These are phyloP conservation scores for Colletotrichum gloeosporioides DNA, from an alignment of 2,329 filamentous ascomycete genomes.

Conservation along the genomic window DNA sequence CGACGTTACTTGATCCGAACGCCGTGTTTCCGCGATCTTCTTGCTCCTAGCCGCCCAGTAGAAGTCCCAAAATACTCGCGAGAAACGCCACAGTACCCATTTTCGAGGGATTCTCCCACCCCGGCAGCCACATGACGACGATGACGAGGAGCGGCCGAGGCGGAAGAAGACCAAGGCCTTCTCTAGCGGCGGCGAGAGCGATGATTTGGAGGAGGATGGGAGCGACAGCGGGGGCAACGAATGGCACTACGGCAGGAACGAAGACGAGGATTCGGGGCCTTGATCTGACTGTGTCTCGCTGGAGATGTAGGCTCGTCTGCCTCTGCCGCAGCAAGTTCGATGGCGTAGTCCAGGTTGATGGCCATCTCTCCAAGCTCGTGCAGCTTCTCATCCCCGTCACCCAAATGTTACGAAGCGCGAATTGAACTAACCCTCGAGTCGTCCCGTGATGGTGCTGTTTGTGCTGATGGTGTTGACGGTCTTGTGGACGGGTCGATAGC, in stretches of 20 bases:
- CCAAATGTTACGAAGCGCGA: background rate
- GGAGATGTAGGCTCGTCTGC: too few species aligned
- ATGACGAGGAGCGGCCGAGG: conserved; percentile 59
- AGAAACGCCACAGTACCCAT: too few species aligned
- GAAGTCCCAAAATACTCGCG: too few species aligned
- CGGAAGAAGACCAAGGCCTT: conserved; percentile 48
- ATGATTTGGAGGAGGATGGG: conserved; percentile 71
- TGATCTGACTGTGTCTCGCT: too few species aligned
- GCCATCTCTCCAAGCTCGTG: too few species aligned
- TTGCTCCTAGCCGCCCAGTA: too few species aligned
- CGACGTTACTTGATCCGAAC: too few species aligned
- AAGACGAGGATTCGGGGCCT: conserved; percentile 66
- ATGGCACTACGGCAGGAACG: conserved; percentile 75
- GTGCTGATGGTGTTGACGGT: background rate
- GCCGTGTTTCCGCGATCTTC: too few species aligned
- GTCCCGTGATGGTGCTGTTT: background rate
- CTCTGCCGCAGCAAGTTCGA: too few species aligned
- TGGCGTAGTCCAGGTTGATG: too few species aligned
- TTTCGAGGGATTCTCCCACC: too few species aligned
- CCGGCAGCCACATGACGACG: conserved; percentile 35
- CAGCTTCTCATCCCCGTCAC: too few species aligned
- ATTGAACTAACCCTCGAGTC: background rate
- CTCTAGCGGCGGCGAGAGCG: conserved; percentile 49
- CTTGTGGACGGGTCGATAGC: background rate
- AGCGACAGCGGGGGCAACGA: conserved; percentile 87